phyloP scores from a whole-genome alignment of 202 grass and related monocot genomes.

The Cymbopogon flexuosus region DNA sequence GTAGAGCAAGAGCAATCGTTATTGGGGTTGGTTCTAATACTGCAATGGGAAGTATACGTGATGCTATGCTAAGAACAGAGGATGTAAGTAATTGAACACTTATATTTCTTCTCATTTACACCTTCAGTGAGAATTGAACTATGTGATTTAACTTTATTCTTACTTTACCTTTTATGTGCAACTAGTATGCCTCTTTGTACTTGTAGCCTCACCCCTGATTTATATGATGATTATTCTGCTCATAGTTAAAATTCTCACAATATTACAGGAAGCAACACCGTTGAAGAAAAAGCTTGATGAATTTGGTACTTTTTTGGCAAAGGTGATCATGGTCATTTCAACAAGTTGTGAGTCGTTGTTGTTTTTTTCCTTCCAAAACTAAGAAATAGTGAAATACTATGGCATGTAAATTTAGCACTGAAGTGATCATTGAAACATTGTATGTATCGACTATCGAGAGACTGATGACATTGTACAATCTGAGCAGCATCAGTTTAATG shows the following conservation, averaged over 20 bases:
- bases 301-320: slow-evolving; percentile 95
- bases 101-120: background rate
- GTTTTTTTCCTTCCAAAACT: slow-evolving; percentile 16
- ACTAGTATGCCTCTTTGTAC: background rate
- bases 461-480: background rate
- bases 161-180: background rate
- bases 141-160: background rate
- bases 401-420: slow-evolving; percentile 26
- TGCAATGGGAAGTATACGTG: slow-evolving; percentile 98
- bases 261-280: slow-evolving; percentile 80
- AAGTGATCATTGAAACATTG: slow-evolving; percentile 28
- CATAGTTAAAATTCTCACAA: slow-evolving; percentile 23
- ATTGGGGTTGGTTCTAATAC: slow-evolving; percentile 89
- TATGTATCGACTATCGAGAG: background rate
- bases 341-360: slow-evolving; percentile 27
- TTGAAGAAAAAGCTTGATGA: slow-evolving; percentile 99
- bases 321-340: slow-evolving; percentile 54
- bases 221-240: slow-evolving; percentile 13
- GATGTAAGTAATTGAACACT: slow-evolving; percentile 59
- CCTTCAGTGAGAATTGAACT: slow-evolving; percentile 5
- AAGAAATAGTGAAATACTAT: background rate
- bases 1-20: slow-evolving; percentile 92
- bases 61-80: slow-evolving; percentile 91
- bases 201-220: background rate
- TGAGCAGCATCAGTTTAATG: background rate